Evolutionary conservation across 2,329 filamentous ascomycete genomes (phyloP), one percentile per base, ranked within the genome.

Genomic region (Phyllosticta ampelicida): DNA sequence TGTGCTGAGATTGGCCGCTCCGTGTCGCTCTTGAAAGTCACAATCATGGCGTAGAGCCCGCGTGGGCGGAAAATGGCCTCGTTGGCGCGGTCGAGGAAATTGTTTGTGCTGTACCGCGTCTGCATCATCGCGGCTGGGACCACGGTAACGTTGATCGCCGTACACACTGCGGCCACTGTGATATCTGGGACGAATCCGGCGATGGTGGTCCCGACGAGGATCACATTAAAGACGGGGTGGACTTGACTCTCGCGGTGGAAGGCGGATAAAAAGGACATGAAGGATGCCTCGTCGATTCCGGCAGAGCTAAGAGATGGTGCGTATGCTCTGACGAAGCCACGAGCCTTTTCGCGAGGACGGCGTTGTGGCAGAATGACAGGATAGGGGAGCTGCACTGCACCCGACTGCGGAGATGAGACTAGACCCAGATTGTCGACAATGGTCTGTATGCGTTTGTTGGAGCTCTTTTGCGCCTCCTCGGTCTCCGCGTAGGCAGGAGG

Each of bases 81-180:
- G 63, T 85, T 85, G 63, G 82, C 74, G 36, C 72, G 68, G 62
- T 83, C 76, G 16, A 86, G 73, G 64, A 81, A 85, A 0, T 65
- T 70, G 63, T 83, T 84, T 0, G 77, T 74, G 49, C 74, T 69
- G 63, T 71, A 68, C 18, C 65, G 63, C 1, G 55, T 52, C 54
- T 72, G 71, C 9, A 72, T 66, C 54, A 77, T 73, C 56, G 74
- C 73, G 0, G 73, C 73, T 1, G 73, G 68, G 11, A 74, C 67
- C 0, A 75, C 74, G 0, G 70, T 71, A 3, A 78, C 62, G 51
- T 77, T 73, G 0, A 78, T 70, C 0, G 71, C 76, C 6, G 75
- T 70, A 1, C 73, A 74, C 11, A 78, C 71, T 0, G 73, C 73
- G 56, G 77, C 69, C 3, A 71, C 70, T 13, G 76, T 73, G 1